Evolutionary conservation across 2,329 filamentous ascomycete species (phyloP).

Genomic region (Corinectria fuckeliana): DNA sequence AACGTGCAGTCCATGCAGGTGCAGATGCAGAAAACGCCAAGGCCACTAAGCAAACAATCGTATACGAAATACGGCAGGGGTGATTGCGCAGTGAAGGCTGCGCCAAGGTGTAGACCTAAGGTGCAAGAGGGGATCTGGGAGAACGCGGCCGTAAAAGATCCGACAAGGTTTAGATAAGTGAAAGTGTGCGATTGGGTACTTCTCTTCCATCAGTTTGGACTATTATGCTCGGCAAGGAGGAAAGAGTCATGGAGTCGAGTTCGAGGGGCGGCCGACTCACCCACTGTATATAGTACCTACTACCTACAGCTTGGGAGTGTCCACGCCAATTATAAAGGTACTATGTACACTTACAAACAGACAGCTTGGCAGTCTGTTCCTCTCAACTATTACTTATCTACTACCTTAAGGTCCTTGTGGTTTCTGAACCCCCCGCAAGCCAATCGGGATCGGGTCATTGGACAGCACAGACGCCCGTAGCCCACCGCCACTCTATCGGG

Average conservation of each 20-base stretch:
- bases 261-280: too few species aligned
- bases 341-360: not conserved
- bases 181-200: not conserved
- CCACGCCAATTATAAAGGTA: not conserved
- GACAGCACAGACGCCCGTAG: not conserved
- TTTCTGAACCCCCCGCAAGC: too few species aligned
- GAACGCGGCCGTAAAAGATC: not conserved
- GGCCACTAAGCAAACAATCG: slow-evolving; percentile 4
- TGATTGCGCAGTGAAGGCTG: not conserved
- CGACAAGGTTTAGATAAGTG: not conserved
- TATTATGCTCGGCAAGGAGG: too few species aligned
- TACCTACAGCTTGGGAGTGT: too few species aligned
- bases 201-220: too few species aligned
- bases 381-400: too few species aligned
- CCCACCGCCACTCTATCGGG: slow-evolving; percentile 21
- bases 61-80: slow-evolving; percentile 21
- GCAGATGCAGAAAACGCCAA: not conserved
- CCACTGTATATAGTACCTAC: too few species aligned
- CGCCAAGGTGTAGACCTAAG: not conserved
- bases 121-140: not conserved
- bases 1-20: not conserved
- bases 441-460: slow-evolving; percentile 20
- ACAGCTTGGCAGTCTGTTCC: not conserved
- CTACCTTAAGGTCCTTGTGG: too few species aligned
- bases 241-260: not conserved